Evolutionary conservation across 2,329 filamentous ascomycete species (phyloP).

Genomic region (Neonectria hederae): DNA sequence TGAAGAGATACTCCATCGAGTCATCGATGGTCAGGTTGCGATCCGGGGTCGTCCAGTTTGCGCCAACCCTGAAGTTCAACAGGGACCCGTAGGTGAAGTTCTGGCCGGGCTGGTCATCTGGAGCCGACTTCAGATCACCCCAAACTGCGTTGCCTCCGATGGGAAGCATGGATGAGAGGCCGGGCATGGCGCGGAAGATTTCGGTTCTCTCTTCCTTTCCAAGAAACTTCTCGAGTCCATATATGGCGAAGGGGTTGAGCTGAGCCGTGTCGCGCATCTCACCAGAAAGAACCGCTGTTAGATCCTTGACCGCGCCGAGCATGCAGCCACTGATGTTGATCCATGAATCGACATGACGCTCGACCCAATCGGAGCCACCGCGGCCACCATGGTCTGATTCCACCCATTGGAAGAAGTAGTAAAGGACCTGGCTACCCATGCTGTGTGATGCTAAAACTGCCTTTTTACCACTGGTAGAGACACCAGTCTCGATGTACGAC

Average conservation of each 20-base stretch:
- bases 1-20: constrained; percentile 80
- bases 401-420: constrained; percentile 85
- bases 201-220: constrained; percentile 90
- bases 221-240: constrained; percentile 95
- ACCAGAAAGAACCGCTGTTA: constrained; percentile 90
- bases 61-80: constrained; percentile 79
- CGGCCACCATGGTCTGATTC: constrained; percentile 80
- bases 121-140: constrained; percentile 88
- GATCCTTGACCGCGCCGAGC: constrained; percentile 91
- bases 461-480: constrained; percentile 78
- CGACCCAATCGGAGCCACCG: constrained; percentile 89
- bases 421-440: constrained; percentile 96
- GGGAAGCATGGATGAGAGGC: constrained; percentile 94
- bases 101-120: constrained; percentile 83
- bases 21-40: constrained; percentile 83
- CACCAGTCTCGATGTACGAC: constrained; percentile 86
- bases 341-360: constrained; percentile 90
- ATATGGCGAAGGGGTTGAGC: constrained; percentile 94
- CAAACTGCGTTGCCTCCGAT: constrained; percentile 95
- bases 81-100: constrained; percentile 80
- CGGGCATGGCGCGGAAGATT: constrained; percentile 96
- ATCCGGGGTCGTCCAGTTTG: constrained; percentile 70
- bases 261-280: constrained; percentile 99
- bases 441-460: constrained; percentile 90
- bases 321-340: constrained; percentile 99